Evolutionary conservation across 106 monocot species (phyloP).

Genomic region (Phalaenopsis aphrodite): DNA sequence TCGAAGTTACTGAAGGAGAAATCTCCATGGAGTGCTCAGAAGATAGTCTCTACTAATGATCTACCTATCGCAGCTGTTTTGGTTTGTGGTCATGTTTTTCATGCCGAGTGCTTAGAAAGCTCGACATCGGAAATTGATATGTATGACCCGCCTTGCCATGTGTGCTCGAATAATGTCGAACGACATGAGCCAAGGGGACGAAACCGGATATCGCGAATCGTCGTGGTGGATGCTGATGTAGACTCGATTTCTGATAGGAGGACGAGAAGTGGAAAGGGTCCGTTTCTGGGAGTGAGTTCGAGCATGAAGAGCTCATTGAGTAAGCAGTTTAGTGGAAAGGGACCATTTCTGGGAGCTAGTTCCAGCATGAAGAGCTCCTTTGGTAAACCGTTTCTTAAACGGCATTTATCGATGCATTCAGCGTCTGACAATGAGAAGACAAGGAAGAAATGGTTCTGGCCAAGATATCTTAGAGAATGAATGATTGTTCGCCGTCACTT

Average conservation of each 20-base stretch:
- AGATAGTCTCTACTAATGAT: constrained; percentile 40
- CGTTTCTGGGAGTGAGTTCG: constrained; percentile 11
- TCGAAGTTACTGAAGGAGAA: constrained; percentile 60
- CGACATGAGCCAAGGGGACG: constrained; percentile 19
- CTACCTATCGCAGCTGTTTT: constrained; percentile 61
- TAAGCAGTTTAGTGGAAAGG: constrained; percentile 35
- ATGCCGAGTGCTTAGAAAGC: constrained; percentile 86
- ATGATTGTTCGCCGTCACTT: background rate
- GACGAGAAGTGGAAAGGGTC: constrained; percentile 12
- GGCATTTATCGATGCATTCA: constrained; percentile 32
- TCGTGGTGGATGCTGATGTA: constrained; percentile 36
- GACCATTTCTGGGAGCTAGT: constrained; percentile 19
- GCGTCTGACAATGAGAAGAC: constrained; percentile 21
- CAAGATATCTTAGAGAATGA: constrained; percentile 14
- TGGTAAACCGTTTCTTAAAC: constrained; percentile 34
- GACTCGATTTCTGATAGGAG: background rate
- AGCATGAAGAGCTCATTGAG: constrained; percentile 26
- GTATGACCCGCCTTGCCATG: constrained; percentile 73
- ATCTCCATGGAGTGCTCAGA: constrained; percentile 49
- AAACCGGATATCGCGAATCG: constrained; percentile 37
- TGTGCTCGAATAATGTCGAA: constrained; percentile 31
- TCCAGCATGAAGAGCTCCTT: constrained; percentile 28
- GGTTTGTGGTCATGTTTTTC: constrained; percentile 73
- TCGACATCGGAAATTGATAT: constrained; percentile 49
- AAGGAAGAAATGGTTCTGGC: constrained; percentile 52